Evolutionary conservation across 805 yeast species (phyloP).

Genomic region (Grigorovia humatica): DNA sequence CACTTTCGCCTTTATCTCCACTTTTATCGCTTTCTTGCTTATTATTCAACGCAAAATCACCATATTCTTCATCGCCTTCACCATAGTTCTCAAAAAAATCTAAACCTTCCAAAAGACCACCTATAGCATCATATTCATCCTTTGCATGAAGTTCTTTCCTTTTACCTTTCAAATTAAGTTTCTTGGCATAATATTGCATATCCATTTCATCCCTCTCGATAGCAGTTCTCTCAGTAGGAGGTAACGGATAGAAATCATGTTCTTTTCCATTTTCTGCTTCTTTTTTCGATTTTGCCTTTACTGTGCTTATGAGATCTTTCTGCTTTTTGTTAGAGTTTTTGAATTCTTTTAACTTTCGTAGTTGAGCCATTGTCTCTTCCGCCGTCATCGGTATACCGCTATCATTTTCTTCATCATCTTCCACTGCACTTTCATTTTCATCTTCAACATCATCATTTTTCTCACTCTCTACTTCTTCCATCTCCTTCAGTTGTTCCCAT

Average conservation of each 20-base stretch:
- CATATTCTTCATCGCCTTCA: constrained; percentile 23
- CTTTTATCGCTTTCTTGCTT: constrained; percentile 14
- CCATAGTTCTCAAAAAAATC: constrained; percentile 33
- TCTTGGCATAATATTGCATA: constrained; percentile 71
- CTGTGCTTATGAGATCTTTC: constrained; percentile 6
- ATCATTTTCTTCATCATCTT: constrained; percentile 28
- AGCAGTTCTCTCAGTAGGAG: constrained; percentile 39
- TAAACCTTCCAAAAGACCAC: constrained; percentile 69
- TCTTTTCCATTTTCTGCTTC: constrained; percentile 5
- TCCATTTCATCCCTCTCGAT: constrained; percentile 62
- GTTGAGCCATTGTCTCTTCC: constrained; percentile 36
- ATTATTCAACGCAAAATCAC: constrained; percentile 21
- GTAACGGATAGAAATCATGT: constrained; percentile 18
- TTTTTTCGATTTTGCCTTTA: constrained; percentile 14
- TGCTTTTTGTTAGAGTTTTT: constrained; percentile 9
- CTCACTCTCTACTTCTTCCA: constrained; percentile 14
- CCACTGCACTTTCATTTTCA: constrained; percentile 21
- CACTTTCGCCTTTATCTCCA: constrained; percentile 24
- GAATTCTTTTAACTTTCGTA: constrained; percentile 24
- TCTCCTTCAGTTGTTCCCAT: constrained; percentile 21
- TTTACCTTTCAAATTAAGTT: constrained; percentile 57
- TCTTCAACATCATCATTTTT: constrained; percentile 19
- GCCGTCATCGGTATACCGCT: constrained; percentile 25
- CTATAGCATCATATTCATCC: constrained; percentile 67
- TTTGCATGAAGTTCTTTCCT: constrained; percentile 35